These are phyloP conservation scores for Lepidium sativum DNA, from an alignment of 345 rosid species.

Conservation along the genomic window DNA sequence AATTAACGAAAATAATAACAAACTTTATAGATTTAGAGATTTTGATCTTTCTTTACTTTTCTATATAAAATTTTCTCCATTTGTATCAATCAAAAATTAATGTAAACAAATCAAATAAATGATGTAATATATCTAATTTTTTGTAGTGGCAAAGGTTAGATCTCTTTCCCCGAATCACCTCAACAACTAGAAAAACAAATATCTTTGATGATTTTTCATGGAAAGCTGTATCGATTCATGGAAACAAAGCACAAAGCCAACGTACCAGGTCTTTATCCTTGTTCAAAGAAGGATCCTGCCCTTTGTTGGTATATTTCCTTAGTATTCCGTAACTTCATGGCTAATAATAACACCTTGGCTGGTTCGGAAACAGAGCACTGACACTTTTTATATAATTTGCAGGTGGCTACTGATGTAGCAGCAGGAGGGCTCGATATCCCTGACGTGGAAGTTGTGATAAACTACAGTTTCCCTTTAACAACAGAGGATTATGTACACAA, in stretches of 20 bases:
- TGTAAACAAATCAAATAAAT: too few species aligned
- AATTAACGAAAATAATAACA: too few species aligned
- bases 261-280: constrained; percentile 65
- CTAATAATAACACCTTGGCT: background rate
- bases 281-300: constrained; percentile 81
- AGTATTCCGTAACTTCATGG: background rate
- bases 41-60: too few species aligned
- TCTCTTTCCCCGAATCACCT: too few species aligned
- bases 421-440: constrained; percentile 96
- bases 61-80: too few species aligned
- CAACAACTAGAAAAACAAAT: too few species aligned
- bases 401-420: constrained; percentile 99
- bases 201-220: too few species aligned
- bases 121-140: too few species aligned
- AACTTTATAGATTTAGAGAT: too few species aligned
- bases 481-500: constrained; percentile 95
- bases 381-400: background rate
- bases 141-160: too few species aligned
- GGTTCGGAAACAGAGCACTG: constrained; percentile 6
- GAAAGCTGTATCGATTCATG: constrained; percentile 86
- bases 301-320: constrained; percentile 56
- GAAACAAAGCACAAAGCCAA: constrained; percentile 64
- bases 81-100: too few species aligned
- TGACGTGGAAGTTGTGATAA: constrained; percentile 92
- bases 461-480: constrained; percentile 88